Evolutionary conservation across 2,329 filamentous ascomycete species (phyloP).

Genomic region (Chaetomium sp.): DNA sequence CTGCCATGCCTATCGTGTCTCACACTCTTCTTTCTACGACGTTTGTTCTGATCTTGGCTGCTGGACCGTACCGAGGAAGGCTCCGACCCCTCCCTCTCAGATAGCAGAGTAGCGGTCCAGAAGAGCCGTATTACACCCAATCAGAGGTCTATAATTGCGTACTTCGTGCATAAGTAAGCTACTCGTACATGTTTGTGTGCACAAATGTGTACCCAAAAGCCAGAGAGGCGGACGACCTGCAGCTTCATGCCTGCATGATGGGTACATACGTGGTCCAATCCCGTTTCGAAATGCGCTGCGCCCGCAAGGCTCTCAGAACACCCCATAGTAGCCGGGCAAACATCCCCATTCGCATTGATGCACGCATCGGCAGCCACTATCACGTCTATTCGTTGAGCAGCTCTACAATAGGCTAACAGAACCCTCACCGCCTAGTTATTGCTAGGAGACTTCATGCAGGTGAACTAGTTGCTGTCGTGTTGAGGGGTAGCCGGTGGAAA

Average conservation of each 20-base stretch:
- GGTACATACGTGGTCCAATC: not conserved
- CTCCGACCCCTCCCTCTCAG: too few relatives aligned
- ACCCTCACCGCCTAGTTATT: not conserved
- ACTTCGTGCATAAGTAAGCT: not conserved
- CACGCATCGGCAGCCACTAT: not conserved
- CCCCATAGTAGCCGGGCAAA: not conserved
- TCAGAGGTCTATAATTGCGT: not conserved
- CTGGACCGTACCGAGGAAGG: too few relatives aligned
- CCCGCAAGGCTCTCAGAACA: not conserved
- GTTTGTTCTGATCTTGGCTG: too few relatives aligned
- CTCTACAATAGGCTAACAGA: not conserved
- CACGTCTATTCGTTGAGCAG: not conserved
- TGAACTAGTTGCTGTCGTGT: not conserved
- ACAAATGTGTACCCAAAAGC: not conserved
- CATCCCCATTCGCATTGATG: not conserved
- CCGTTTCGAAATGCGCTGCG: not conserved
- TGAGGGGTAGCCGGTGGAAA: not conserved
- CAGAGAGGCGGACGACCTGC: not conserved
- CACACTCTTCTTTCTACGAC: too few relatives aligned
- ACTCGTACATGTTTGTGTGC: not conserved
- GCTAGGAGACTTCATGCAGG: not conserved
- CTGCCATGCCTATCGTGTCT: too few relatives aligned
- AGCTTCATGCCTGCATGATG: not conserved
- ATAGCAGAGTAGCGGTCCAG: not conserved
- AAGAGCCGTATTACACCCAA: not conserved